Evolutionary conservation across 345 rosid genomes (phyloP).

Genomic region (Melaleuca alternifolia): DNA sequence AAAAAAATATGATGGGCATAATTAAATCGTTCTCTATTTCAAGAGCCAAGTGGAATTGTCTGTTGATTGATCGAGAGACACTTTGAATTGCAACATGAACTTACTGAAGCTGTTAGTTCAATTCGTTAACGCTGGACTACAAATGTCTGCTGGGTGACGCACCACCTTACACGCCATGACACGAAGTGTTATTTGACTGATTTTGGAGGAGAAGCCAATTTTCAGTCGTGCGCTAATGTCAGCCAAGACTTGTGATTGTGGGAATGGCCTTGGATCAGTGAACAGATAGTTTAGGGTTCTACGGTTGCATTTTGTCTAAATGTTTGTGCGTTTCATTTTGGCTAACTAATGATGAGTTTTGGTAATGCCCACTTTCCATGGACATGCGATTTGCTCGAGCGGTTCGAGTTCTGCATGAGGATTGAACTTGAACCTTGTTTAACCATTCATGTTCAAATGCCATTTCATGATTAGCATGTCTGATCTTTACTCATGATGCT

Average conservation of each 20-base stretch:
- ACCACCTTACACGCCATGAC: not conserved
- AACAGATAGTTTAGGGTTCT: not conserved
- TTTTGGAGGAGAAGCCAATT: not conserved
- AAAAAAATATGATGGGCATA: not conserved
- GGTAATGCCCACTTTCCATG: not conserved
- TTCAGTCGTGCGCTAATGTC: not conserved
- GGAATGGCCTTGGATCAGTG: no score
- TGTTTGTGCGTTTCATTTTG: not conserved
- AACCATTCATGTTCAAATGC: not conserved
- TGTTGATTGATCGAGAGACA: not conserved
- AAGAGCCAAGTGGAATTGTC: not conserved
- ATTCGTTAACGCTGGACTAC: no score
- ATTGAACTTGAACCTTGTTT: not conserved
- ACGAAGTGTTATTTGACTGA: rapidly evolving
- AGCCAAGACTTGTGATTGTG: no score
- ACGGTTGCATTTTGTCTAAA: not conserved
- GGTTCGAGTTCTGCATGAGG: not conserved
- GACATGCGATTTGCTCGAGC: not conserved
- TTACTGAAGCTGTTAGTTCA: not conserved
- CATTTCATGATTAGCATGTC: not conserved
- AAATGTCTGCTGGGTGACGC: not conserved
- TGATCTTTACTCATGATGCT: not conserved
- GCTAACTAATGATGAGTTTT: not conserved
- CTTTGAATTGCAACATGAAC: not conserved
- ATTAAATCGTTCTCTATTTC: not conserved